Percentiles rank a stretch among this genome's conserved stretches.
These are phyloP conservation scores for Fraxinus latifolia DNA, from an alignment of 305 asterid species.

Conservation along the genomic window DNA sequence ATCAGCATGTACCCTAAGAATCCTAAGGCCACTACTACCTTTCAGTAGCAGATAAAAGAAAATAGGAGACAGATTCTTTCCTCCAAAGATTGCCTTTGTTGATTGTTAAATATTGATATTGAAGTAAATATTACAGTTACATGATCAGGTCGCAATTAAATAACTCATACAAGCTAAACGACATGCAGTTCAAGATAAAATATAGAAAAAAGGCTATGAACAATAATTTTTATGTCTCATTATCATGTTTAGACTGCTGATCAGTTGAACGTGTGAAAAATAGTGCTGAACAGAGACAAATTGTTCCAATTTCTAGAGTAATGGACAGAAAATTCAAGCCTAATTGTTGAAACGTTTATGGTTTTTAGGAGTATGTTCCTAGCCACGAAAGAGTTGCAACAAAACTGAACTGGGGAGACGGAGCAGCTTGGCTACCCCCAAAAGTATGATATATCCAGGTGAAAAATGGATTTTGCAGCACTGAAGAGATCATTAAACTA, in stretches of 20 bases:
- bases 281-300: not conserved
- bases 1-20: not conserved
- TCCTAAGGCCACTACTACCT: not conserved
- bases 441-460: conserved; percentile 53
- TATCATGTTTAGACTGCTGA: not conserved
- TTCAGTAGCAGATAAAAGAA: not conserved
- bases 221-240: not conserved
- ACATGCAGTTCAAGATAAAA: not conserved
- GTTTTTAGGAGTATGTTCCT: conserved; percentile 74
- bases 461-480: conserved; percentile 27
- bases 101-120: not conserved
- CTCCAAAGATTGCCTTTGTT: not conserved
- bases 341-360: not conserved
- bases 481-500: conserved; percentile 25
- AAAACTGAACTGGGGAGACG: conserved; percentile 77
- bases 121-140: not conserved
- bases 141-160: not conserved
- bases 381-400: conserved; percentile 82
- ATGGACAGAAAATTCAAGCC: not conserved
- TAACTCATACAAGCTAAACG: not conserved
- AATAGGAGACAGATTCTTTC: not conserved
- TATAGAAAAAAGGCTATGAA: not conserved
- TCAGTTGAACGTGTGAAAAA: not conserved
- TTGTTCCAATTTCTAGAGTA: not conserved
- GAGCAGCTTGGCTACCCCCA: conserved; percentile 70